Percentiles rank a stretch among this genome's conserved stretches.
Conservation (phyloP, 768 basidiomycete species). For the Mycena indigotica region DNA sequence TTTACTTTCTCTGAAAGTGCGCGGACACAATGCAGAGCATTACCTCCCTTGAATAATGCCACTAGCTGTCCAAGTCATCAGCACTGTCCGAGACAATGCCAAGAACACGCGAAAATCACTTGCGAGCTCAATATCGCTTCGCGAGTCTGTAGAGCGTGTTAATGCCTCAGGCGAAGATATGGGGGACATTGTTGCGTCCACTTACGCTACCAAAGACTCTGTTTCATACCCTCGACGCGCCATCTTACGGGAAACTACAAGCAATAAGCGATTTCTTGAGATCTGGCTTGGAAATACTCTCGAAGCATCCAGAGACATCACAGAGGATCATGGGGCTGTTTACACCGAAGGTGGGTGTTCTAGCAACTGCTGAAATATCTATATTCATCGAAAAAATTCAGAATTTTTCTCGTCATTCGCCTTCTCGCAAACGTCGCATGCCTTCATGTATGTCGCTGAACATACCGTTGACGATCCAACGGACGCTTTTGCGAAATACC, state of each 20-base stretch:
- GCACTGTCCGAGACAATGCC: not conserved
- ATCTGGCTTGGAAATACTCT: slow-evolving; percentile 53
- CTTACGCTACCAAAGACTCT: slow-evolving; percentile 38
- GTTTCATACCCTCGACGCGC: slow-evolving; percentile 42
- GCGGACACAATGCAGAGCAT: not conserved
- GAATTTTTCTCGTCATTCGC: slow-evolving; percentile 54
- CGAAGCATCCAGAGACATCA: slow-evolving; percentile 55
- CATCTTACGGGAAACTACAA: slow-evolving; percentile 42
- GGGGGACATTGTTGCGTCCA: slow-evolving; percentile 42
- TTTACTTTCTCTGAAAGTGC: not conserved
- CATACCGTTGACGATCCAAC: slow-evolving; percentile 40
- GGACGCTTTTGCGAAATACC: slow-evolving; percentile 42
- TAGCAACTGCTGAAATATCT: not conserved
- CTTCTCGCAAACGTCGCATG: slow-evolving; percentile 55
- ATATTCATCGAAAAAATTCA: slow-evolving; percentile 26
- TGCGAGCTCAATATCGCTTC: not conserved
- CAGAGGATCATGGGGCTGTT: slow-evolving; percentile 58
- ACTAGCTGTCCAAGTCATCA: not conserved
- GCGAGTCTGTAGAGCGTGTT: not conserved
- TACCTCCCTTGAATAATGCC: not conserved
- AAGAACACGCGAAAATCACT: not conserved
- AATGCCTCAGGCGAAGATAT: slow-evolving; percentile 25
- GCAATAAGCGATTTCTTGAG: slow-evolving; percentile 58
- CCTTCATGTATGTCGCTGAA: slow-evolving; percentile 65
- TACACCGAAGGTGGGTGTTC: slow-evolving; percentile 57